Evolutionary conservation across 805 yeast genomes (phyloP).

Genomic region (Yamadazyma endophytica): DNA sequence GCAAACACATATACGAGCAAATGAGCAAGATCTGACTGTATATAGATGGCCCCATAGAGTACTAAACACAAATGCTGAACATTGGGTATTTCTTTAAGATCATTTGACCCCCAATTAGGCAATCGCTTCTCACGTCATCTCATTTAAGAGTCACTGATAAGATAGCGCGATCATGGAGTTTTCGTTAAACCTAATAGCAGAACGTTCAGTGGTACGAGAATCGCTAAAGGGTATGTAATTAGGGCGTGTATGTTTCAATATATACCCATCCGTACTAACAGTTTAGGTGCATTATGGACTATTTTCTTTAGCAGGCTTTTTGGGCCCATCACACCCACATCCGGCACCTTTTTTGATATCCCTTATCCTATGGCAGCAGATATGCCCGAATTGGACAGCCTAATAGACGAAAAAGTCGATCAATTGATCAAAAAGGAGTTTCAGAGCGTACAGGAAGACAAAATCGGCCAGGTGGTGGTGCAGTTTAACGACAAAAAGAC

Average conservation of each 20-base stretch:
- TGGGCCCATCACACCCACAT: conserved; percentile 57
- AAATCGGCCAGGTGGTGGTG: conserved; percentile 28
- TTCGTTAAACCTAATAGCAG: conserved; percentile 45
- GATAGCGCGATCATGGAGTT: too few relatives aligned
- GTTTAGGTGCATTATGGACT: conserved; percentile 54
- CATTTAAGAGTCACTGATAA: too few relatives aligned
- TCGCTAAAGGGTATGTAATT: conserved; percentile 45
- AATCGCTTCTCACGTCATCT: too few relatives aligned
- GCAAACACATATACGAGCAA: conserved; percentile 3
- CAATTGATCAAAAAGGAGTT: conserved; percentile 26
- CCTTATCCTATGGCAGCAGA: conserved; percentile 53
- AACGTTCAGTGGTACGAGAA: conserved; percentile 51
- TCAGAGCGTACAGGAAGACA: conserved; percentile 3
- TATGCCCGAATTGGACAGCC: conserved; percentile 45
- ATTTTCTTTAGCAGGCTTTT: conserved; percentile 67
- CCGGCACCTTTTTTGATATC: conserved; percentile 52
- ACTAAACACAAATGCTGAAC: too few relatives aligned
- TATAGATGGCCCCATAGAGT: too few relatives aligned
- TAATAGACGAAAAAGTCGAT: conserved; percentile 34
- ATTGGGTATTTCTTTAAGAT: too few relatives aligned
- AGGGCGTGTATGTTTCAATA: background rate
- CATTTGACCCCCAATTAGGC: too few relatives aligned
- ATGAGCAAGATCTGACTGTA: too few relatives aligned
- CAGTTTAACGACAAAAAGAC: conserved; percentile 37
- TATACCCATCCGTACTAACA: conserved; percentile 9